phyloP scores from a whole-genome alignment of 2,329 filamentous ascomycete species.

The Onygena corvina region DNA sequence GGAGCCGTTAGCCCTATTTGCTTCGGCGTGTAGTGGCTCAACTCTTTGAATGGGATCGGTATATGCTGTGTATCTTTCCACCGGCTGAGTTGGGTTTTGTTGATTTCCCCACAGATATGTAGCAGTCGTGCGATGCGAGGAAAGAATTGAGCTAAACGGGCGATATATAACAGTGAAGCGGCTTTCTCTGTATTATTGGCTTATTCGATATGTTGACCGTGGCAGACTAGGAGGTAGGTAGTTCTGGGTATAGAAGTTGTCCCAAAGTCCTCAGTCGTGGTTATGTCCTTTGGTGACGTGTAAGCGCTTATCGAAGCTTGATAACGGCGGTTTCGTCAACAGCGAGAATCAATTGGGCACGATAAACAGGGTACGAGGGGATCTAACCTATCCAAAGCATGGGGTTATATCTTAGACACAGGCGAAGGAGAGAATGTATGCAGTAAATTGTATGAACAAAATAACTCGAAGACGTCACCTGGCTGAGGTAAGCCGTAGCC shows the following conservation, averaged over 20 bases:
- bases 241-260: not conserved
- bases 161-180: not conserved
- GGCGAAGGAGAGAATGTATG: not conserved
- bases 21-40: not conserved
- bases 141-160: not conserved
- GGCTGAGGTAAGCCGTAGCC: not conserved
- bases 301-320: not conserved
- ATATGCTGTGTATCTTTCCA: too few species aligned
- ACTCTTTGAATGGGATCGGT: too few species aligned
- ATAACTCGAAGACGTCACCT: constrained; percentile 4
- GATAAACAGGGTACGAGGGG: too few species aligned
- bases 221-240: too few species aligned
- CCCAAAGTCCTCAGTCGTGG: not conserved
- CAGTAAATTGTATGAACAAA: not conserved
- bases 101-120: constrained; percentile 3
- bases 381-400: not conserved
- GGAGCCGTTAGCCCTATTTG: not conserved
- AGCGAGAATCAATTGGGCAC: not conserved
- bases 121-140: not conserved
- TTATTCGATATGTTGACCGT: not conserved
- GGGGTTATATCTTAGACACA: not conserved
- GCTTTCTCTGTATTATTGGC: not conserved
- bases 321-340: not conserved
- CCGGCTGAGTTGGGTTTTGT: not conserved
- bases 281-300: constrained; percentile 3